These are phyloP conservation scores for Nephromyces sp. DNA, from an alignment of 169 alveolate genomes.

Conservation along the genomic window DNA sequence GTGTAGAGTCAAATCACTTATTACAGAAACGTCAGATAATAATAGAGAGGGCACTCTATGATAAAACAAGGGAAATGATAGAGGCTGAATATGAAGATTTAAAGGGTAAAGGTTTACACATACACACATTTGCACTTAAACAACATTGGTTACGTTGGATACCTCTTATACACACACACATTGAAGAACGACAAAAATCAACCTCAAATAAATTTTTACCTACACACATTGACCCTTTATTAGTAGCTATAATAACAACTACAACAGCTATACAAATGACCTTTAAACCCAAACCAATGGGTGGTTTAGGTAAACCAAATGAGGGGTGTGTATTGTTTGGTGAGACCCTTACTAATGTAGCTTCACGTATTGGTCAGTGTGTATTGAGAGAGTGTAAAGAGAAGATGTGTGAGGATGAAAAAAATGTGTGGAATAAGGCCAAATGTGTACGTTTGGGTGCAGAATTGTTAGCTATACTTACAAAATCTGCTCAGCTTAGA, in stretches of 20 bases:
- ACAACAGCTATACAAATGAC: conserved; percentile 25
- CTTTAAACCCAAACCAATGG: conserved; percentile 20
- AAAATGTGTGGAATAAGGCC: not conserved
- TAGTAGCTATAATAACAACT: conserved; percentile 31
- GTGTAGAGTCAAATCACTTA: conserved; percentile 11
- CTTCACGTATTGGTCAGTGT: not conserved
- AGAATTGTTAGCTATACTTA: not conserved
- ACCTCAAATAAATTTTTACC: conserved; percentile 8
- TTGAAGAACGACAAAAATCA: conserved; percentile 1
- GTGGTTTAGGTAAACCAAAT: conserved; percentile 9
- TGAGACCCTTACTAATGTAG: not conserved
- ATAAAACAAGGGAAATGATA: conserved; percentile 13
- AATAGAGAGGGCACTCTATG: conserved; percentile 24
- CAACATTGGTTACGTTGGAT: conserved; percentile 4
- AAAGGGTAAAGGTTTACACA: conserved; percentile 3
- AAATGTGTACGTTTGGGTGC: not conserved
- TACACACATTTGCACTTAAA: not conserved
- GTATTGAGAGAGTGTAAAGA: not conserved
- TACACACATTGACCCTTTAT: conserved; percentile 19
- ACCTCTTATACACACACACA: conserved; percentile 11
- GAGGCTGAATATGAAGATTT: conserved; percentile 18
- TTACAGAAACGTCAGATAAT: conserved; percentile 26
- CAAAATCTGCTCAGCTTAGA: not conserved
- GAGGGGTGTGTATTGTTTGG: conserved; percentile 5
- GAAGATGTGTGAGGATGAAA: not conserved